phyloP scores from a whole-genome alignment of 176 grass and related monocot genomes.

The Echinochloa phyllopogon region DNA sequence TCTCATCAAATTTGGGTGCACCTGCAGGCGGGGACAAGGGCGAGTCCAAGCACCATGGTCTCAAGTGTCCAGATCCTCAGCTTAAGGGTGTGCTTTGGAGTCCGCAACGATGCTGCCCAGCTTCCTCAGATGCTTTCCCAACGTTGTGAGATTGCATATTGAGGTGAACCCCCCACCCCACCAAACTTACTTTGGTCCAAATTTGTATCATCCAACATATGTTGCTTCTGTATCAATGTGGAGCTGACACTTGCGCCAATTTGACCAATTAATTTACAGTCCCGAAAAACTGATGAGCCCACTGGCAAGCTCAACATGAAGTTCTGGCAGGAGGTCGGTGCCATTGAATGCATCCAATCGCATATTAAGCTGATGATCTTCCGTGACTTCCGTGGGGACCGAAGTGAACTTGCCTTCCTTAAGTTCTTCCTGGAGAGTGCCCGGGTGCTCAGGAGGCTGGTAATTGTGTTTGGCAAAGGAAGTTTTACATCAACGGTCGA shows the following conservation, averaged over 20 bases:
- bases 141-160: not conserved
- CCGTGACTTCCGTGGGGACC: not conserved
- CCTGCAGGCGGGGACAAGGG: not conserved
- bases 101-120: not conserved
- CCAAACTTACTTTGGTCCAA: not conserved
- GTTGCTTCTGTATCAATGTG: too few relatives aligned
- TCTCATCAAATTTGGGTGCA: not conserved
- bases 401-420: not conserved
- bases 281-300: not conserved
- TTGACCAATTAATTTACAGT: not conserved
- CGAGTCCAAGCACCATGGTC: not conserved
- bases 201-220: too few relatives aligned
- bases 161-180: not conserved
- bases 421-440: not conserved
- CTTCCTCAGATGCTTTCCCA: not conserved
- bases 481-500: not conserved
- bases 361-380: not conserved
- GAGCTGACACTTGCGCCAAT: too few relatives aligned
- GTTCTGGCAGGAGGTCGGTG: not conserved
- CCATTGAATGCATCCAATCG: not conserved
- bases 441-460: not conserved
- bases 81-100: not conserved
- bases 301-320: not conserved
- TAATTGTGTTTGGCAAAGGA: slow-evolving; percentile 13
- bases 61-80: not conserved